Conservation (phyloP, 148 eudicot species). For the Vaccinium myrtillus region DNA sequence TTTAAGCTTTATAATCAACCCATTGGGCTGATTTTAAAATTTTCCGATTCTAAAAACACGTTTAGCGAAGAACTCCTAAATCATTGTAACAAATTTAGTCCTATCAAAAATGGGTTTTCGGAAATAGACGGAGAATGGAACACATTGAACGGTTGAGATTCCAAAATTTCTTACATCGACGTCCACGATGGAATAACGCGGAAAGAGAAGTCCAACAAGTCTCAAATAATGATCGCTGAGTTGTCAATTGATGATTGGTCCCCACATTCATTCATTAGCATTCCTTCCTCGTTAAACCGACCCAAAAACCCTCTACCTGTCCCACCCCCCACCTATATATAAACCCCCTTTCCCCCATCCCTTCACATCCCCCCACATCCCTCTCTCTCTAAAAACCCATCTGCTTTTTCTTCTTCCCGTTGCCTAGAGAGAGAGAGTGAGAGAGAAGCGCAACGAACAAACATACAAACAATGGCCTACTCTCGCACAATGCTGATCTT, state of each 20-base stretch:
- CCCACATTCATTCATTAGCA: not conserved
- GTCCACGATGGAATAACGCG: not conserved
- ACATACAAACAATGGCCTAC: slow-evolving; percentile 27
- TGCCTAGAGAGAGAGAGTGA: not conserved
- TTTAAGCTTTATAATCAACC: no score
- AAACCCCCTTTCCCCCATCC: not conserved
- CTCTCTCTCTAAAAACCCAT: not conserved
- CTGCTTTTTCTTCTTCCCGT: not conserved
- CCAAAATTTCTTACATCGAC: not conserved
- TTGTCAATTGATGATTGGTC: slow-evolving; percentile 9
- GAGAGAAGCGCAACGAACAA: not conserved
- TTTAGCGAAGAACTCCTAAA: no score
- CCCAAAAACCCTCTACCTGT: not conserved
- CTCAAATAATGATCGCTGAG: slow-evolving; percentile 10
- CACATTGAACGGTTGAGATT: not conserved
- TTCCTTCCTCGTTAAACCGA: not conserved
- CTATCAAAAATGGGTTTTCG: no score
- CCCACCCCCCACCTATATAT: not conserved
- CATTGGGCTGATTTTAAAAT: no score
- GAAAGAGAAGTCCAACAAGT: not conserved
- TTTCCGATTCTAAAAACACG: no score
- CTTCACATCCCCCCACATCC: not conserved
- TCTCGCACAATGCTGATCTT: slow-evolving; percentile 27
- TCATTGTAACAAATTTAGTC: no score
- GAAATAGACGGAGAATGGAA: no score